Base-by-base conservation (phyloP, 805 yeast species). In the Nakazawaea ernobii region DNA sequence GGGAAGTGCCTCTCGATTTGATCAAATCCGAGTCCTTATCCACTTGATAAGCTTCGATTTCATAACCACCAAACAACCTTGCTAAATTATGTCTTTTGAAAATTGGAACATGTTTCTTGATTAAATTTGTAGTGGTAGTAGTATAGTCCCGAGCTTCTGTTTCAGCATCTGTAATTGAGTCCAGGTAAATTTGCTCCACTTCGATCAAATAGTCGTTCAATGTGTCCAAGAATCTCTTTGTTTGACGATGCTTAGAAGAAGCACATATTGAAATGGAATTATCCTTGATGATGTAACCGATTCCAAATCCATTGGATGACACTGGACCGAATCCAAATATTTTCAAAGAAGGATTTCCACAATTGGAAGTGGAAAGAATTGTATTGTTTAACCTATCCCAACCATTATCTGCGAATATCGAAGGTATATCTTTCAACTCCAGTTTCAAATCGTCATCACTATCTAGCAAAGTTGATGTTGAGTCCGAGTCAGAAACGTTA, bases 241-340 rank as follows among this genome's bases (percentile, higher is more conserved):
- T 88, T 67, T 90, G 97, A 48, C 97, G 75, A 65, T 85, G 91
- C 65, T 88, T 90, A 11, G 96, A 88, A 27, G 94, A 82, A 4
- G 86, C 84, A 43, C 95, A 88, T 8, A 90, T 76, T 1, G 90
- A 79, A 27, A 90, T 79, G 17, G 88, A 80, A 58, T 88, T 86
- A 38, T 73, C 79, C 62, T 91, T 89, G 55, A 90, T 84, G 55
- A 90, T 87, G 62, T 90, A 90, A 4, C 96, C 96, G 33, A 90
- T 76, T n/a, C 97, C 97, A 63, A 84, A 89, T 2, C 97, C 97
- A 59, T 87, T 91, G 42, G 89, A 84, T 11, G 85, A 74, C 1
- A 89, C 91, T 2, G 97, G 97, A 3, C 96, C 95, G 59, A 90
- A 90, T 0, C 97, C 97, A 69, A 90, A 90, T 43, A 84, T 71